Base-by-base conservation (phyloP, 345 rosid genomes). In the Turritis glabra region DNA sequence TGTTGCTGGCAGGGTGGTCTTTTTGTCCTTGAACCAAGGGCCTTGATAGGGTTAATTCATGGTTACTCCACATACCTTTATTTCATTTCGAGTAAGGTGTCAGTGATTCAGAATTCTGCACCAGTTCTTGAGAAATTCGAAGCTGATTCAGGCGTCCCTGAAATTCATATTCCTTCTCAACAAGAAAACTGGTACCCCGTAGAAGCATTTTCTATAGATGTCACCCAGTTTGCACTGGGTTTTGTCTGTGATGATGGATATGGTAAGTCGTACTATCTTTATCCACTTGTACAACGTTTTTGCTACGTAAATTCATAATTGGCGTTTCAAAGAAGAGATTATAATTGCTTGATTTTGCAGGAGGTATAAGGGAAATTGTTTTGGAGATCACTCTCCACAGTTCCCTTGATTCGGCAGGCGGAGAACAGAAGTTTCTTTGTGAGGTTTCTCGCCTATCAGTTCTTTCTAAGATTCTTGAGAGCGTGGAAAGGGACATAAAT, bases 1-100 rank as follows among this genome's bases (percentile, higher is more conserved):
- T 84, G 81, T 61, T 86, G 74, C 56, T 78, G 82, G 77, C 97
- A 93, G 98, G 98, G 96, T 77, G 88, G 93, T 72, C 79, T 77
- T 78, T 71, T 88, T 64, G 70, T 88, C 73, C 77, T 91, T 80
- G 98, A 93, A 80, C 64, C 84, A 35, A 67, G 71, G 63, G 88
- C 96, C 64, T 68, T 88, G 82, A 76, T 61, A 58, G 79, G 76
- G 76, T 84, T 84, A 69, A 37, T 79, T 69, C 77, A 56, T 50
- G 85, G 84, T 68, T 78, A 80, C 84, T 67, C 81, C 70, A 77
- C 75, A 23, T 86, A 79, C 80, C 65, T 86, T 29, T 67, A 75
- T 72, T 69, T 33, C 62, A 65, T 84, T 21, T 40, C 64, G 57
- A 69, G 77, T 63, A 51, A 81, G 60, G 46, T 86, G 47, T 78